Percentiles rank a stretch among this genome's conserved stretches.
Conservation (phyloP, 1,284 basidiomycete genomes). For the Mycosarcoma mackinlayi region DNA sequence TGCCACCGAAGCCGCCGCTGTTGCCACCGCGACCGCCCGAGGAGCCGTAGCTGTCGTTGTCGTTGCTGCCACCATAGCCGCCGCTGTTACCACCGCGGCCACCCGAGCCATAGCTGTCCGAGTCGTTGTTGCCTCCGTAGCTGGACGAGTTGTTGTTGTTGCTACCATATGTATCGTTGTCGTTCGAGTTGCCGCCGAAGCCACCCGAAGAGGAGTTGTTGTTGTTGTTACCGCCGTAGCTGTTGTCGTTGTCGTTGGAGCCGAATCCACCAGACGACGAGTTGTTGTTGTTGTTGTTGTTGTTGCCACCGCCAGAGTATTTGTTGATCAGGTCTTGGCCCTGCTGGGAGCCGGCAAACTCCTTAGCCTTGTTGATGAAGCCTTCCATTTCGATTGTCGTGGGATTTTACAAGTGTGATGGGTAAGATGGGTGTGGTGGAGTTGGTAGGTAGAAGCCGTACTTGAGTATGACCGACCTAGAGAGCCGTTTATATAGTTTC, state of each 20-base stretch:
- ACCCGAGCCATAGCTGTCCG: constrained; percentile 14
- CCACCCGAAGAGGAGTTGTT: constrained; percentile 13
- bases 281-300: constrained; percentile 37
- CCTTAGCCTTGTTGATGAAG: constrained; percentile 61
- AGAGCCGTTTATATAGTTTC: constrained; percentile 7
- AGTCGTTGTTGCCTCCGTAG: constrained; percentile 26
- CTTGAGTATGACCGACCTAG: no score
- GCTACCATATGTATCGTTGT: constrained; percentile 11
- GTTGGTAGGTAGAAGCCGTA: no score
- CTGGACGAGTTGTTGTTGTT: constrained; percentile 11
- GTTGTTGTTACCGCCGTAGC: constrained; percentile 12
- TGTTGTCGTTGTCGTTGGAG: constrained; percentile 10
- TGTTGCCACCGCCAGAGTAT: constrained; percentile 41
- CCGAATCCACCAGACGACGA: constrained; percentile 10
- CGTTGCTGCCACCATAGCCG: constrained; percentile 15
- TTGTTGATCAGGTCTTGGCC: constrained; percentile 48
- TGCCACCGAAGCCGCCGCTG: constrained; percentile 7
- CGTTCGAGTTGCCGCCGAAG: constrained; percentile 11
- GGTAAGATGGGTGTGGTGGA: background rate
- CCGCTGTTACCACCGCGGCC: constrained; percentile 3
- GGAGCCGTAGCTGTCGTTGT: constrained; percentile 21
- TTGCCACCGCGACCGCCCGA: constrained; percentile 15
- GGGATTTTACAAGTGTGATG: background rate
- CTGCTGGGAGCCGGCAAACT: constrained; percentile 53
- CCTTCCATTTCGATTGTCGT: constrained; percentile 57